These are phyloP conservation scores for Fusarium oligoseptatum DNA, from an alignment of 2,329 filamentous ascomycete species.

Conservation along the genomic window DNA sequence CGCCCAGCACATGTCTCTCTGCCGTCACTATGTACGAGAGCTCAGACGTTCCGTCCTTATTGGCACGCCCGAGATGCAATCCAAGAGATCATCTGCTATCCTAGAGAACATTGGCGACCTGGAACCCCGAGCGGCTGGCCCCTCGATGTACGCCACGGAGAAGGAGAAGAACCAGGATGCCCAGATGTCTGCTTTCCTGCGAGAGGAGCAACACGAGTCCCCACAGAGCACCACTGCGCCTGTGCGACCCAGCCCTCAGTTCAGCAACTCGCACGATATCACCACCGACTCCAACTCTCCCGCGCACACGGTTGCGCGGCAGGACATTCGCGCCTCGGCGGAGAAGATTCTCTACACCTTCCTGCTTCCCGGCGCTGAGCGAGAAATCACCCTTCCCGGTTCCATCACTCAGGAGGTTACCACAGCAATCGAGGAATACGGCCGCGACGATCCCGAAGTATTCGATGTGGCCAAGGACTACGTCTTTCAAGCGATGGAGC, in stretches of 20 bases:
- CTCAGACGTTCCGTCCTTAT: conserved; percentile 92
- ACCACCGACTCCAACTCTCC: conserved; percentile 86
- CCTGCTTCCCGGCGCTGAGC: conserved; percentile 91
- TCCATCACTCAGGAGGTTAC: conserved; percentile 90
- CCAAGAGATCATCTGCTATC: conserved; percentile 86
- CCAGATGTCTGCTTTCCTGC: conserved; percentile 90
- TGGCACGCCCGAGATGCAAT: conserved; percentile 91
- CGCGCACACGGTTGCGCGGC: conserved; percentile 84
- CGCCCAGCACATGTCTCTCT: conserved; percentile 97
- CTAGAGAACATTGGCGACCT: conserved; percentile 81
- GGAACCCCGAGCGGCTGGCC: conserved; percentile 69
- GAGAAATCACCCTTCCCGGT: conserved; percentile 93
- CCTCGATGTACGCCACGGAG: conserved; percentile 73
- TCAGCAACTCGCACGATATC: conserved; percentile 70
- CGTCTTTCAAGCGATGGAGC: conserved; percentile 99
- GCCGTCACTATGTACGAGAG: conserved; percentile 96
- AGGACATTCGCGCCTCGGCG: conserved; percentile 91
- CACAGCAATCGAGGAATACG: conserved; percentile 87
- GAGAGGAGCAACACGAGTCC: conserved; percentile 74
- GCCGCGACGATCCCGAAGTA: conserved; percentile 94
- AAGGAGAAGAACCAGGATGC: conserved; percentile 86
- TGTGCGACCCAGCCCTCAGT: conserved; percentile 67
- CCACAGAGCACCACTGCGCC: conserved; percentile 63
- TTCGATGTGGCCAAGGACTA: conserved; percentile 99
- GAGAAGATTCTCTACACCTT: conserved; percentile 99